A percentile compares a stretch with the other conserved stretches of the same genome.
These are phyloP conservation scores for Colletotrichum tropicicola DNA, from an alignment of 2,329 filamentous ascomycete species.

Conservation along the genomic window DNA sequence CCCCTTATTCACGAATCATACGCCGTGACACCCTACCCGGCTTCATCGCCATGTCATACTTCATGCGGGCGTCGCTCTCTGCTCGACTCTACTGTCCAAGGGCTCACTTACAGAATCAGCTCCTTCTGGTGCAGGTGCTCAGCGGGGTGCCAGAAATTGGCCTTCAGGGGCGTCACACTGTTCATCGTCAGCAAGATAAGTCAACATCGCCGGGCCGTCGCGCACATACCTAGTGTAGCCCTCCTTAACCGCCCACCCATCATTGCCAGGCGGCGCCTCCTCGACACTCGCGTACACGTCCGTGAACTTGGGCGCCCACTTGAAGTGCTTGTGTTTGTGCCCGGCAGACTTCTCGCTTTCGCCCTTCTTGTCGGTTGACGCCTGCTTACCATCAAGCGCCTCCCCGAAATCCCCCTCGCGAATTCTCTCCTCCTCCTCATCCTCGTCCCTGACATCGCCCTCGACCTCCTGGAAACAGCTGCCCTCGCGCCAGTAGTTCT, in stretches of 20 bases:
- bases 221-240: conserved; percentile 81
- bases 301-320: conserved; percentile 88
- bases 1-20: neutral
- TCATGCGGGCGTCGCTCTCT: neutral
- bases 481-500: conserved; percentile 88
- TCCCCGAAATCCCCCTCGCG: conserved; percentile 69
- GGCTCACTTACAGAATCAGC: conserved; percentile 81
- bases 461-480: conserved; percentile 88
- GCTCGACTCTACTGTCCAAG: conserved; percentile 34
- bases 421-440: conserved; percentile 78
- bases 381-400: conserved; percentile 36
- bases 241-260: conserved; percentile 92
- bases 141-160: conserved; percentile 86
- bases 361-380: neutral
- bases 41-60: conserved; percentile 18
- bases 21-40: conserved; percentile 19
- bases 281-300: conserved; percentile 92
- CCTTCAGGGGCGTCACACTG: conserved; percentile 89
- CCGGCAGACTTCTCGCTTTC: conserved; percentile 43
- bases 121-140: conserved; percentile 72
- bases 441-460: conserved; percentile 69
- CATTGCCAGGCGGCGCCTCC: conserved; percentile 80
- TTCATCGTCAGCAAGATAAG: conserved; percentile 30
- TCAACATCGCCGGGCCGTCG: neutral
- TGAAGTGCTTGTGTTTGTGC: conserved; percentile 87